Conservation (phyloP, 345 rosid genomes). For the Murraya paniculata region DNA sequence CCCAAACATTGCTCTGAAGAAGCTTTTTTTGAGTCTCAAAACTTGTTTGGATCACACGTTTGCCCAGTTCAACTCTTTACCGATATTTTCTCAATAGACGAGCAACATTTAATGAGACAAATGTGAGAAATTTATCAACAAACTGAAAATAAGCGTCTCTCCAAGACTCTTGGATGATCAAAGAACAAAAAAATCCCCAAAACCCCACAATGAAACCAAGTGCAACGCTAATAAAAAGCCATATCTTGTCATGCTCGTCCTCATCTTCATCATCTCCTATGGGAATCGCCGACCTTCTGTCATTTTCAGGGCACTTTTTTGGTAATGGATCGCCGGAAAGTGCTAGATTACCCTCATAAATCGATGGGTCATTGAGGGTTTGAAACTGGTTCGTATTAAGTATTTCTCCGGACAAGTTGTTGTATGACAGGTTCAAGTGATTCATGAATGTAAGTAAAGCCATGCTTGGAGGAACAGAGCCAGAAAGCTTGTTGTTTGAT, state of each 20-base stretch:
- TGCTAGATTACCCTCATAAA: constrained; percentile 14
- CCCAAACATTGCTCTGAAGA: no score
- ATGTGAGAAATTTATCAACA: constrained; percentile 7
- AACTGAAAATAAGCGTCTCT: constrained; percentile 24
- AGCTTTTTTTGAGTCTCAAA: no score
- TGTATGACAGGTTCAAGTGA: constrained; percentile 26
- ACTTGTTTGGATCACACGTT: no score
- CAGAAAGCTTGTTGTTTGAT: constrained; percentile 23
- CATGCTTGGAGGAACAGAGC: constrained; percentile 25
- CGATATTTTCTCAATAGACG: not conserved
- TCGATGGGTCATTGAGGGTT: constrained; percentile 13
- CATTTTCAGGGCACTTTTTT: not conserved
- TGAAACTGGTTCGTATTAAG: constrained; percentile 16
- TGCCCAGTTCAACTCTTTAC: no score
- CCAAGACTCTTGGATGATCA: constrained; percentile 19
- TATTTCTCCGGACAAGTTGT: constrained; percentile 23
- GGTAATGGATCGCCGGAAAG: constrained; percentile 27
- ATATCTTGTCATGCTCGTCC: not conserved
- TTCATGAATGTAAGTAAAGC: constrained; percentile 8
- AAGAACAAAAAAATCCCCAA: constrained; percentile 15
- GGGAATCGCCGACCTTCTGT: no score
- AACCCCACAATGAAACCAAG: constrained; percentile 28
- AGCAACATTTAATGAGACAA: not conserved
- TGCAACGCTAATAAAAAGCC: constrained; percentile 24
- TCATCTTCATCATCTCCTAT: not conserved